Evolutionary conservation across 768 basidiomycete genomes (phyloP).

Genomic region (Boletus rubroflammeus): DNA sequence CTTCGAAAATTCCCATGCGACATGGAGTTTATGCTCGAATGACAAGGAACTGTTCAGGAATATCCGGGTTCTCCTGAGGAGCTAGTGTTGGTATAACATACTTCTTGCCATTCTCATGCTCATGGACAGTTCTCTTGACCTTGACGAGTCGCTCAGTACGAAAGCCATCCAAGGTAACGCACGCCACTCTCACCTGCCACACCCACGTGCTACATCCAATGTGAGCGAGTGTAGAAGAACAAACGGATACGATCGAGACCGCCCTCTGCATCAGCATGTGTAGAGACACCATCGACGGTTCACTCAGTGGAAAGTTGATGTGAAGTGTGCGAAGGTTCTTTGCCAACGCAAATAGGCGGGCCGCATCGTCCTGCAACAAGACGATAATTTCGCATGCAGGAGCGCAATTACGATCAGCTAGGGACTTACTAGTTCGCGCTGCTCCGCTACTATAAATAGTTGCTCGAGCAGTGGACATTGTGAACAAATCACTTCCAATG

Average conservation of each 20-base stretch:
- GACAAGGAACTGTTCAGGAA: constrained; percentile 73
- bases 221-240: constrained; percentile 49
- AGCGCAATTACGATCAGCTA: not conserved
- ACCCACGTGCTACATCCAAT: constrained; percentile 69
- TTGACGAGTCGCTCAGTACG: constrained; percentile 22
- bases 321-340: constrained; percentile 54
- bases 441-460: constrained; percentile 58
- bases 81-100: constrained; percentile 37
- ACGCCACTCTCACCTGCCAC: constrained; percentile 53
- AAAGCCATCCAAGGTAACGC: not conserved
- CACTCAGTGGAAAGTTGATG: constrained; percentile 46
- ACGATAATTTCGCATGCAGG: not conserved
- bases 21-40: constrained; percentile 36
- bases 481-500: constrained; percentile 52
- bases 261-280: constrained; percentile 33
- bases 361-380: constrained; percentile 16
- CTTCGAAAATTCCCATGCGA: not conserved
- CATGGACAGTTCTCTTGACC: constrained; percentile 43
- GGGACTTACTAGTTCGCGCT: constrained; percentile 41
- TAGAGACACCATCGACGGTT: constrained; percentile 13
- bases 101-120: constrained; percentile 39
- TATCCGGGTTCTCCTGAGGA: constrained; percentile 59
- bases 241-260: constrained; percentile 44
- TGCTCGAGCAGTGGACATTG: constrained; percentile 54
- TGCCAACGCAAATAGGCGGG: constrained; percentile 40